phyloP scores from a whole-genome alignment of 208 protist genomes.

The Lotmaria passim region DNA sequence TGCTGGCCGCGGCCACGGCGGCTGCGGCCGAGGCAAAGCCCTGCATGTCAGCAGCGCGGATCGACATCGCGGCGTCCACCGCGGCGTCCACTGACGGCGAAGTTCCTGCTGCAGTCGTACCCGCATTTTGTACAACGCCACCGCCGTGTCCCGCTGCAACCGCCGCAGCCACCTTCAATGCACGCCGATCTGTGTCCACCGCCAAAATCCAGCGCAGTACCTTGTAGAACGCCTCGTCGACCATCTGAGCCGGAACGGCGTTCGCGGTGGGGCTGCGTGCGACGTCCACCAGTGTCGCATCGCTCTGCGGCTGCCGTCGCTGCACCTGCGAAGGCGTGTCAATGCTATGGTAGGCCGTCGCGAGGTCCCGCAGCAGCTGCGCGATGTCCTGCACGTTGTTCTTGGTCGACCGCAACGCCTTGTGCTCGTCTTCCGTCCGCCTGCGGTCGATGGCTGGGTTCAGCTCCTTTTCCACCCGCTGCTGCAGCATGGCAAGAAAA shows the following conservation, averaged over 20 bases:
- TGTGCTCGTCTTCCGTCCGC: conserved; percentile 34
- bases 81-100: too few species aligned
- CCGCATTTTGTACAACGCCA: not conserved
- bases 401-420: conserved; percentile 50
- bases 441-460: conserved; percentile 20
- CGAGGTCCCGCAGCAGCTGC: conserved; percentile 36
- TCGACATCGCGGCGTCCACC: not conserved
- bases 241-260: conserved; percentile 34
- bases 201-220: conserved; percentile 60
- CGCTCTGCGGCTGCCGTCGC: conserved; percentile 31
- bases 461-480: conserved; percentile 41
- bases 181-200: conserved; percentile 50
- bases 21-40: not conserved
- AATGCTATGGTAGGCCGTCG: conserved; percentile 50
- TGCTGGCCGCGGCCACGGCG: not conserved
- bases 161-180: conserved; percentile 14
- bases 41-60: not conserved
- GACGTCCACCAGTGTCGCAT: conserved; percentile 14
- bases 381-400: conserved; percentile 52
- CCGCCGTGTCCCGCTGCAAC: not conserved
- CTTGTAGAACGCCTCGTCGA: conserved; percentile 55
- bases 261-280: conserved; percentile 27
- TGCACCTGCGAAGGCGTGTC: conserved; percentile 36
- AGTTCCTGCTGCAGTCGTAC: not conserved
- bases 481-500: conserved; percentile 38